Conservation (phyloP, 2,329 filamentous ascomycete species). For the Shiraia sp. region DNA sequence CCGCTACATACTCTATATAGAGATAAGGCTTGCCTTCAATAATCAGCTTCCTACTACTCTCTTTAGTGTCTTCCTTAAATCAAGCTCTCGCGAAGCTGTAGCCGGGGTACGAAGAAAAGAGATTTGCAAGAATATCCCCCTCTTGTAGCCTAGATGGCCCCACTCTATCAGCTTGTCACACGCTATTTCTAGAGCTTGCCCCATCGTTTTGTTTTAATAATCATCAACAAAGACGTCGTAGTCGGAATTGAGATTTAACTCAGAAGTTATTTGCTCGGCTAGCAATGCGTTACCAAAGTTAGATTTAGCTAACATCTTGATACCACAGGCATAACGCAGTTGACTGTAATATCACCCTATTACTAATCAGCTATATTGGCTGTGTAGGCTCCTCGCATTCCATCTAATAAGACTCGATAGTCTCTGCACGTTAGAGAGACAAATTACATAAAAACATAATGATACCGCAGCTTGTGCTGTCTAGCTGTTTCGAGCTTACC, state of each 20-base stretch:
- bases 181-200: conserved; percentile 51
- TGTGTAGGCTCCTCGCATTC: too few relatives aligned
- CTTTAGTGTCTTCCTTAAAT: too few relatives aligned
- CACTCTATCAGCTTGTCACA: conserved; percentile 46
- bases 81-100: too few relatives aligned
- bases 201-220: conserved; percentile 44
- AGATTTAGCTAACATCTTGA: conserved; percentile 49
- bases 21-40: too few relatives aligned
- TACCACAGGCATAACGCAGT: conserved; percentile 53
- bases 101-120: too few relatives aligned
- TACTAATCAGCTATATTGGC: too few relatives aligned
- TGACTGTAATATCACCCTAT: conserved; percentile 56
- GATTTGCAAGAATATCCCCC: too few relatives aligned
- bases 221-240: conserved; percentile 51
- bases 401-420: neutral
- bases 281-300: conserved; percentile 33
- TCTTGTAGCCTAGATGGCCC: conserved; percentile 42
- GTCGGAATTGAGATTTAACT: conserved; percentile 49
- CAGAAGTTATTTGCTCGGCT: conserved; percentile 40
- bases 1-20: too few relatives aligned
- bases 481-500: neutral
- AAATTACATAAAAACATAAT: neutral
- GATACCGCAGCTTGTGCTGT: neutral
- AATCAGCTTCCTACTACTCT: too few relatives aligned
- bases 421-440: neutral